phyloP scores from a whole-genome alignment of 2,329 filamentous ascomycete species.

The Coniochaeta sp. region DNA sequence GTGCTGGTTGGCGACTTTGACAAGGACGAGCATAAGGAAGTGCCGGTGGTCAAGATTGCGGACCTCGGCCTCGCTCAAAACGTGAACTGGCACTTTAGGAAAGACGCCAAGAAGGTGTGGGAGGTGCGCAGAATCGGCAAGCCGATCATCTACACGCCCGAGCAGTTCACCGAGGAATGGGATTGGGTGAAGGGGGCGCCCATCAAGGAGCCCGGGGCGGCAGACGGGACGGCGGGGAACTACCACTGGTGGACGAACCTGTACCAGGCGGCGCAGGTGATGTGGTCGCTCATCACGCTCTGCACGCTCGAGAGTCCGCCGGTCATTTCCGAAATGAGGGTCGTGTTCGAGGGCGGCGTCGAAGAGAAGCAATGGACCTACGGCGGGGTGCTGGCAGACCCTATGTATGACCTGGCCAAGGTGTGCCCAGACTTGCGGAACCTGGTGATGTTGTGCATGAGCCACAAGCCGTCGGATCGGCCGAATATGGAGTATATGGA shows the following conservation, averaged over 20 bases:
- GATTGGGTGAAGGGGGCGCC: neutral
- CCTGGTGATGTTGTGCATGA: slow-evolving; percentile 5
- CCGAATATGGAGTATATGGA: slow-evolving; percentile 12
- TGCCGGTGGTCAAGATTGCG: slow-evolving; percentile 7
- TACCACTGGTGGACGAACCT: slow-evolving; percentile 3
- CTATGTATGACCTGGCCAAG: neutral
- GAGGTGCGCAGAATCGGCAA: slow-evolving; percentile 2
- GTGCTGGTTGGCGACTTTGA: slow-evolving; percentile 8
- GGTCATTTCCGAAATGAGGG: too few species aligned
- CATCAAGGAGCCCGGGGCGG: neutral
- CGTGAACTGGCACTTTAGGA: neutral
- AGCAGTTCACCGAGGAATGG: slow-evolving; percentile 2
- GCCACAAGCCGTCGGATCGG: slow-evolving; percentile 6
- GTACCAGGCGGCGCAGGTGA: neutral
- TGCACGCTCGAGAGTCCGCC: neutral
- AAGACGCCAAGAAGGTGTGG: neutral
- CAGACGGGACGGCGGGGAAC: neutral
- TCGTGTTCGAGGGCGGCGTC: neutral
- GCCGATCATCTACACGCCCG: slow-evolving; percentile 2
- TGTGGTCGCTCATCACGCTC: slow-evolving; percentile 2
- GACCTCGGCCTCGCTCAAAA: neutral
- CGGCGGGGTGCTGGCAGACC: slow-evolving; percentile 3
- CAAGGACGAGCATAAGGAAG: slow-evolving; percentile 3
- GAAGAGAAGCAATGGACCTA: neutral
- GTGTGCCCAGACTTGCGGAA: slow-evolving; percentile 1